Conservation (phyloP, 192 early-diverging fungal species). For the Podila minutissima region DNA sequence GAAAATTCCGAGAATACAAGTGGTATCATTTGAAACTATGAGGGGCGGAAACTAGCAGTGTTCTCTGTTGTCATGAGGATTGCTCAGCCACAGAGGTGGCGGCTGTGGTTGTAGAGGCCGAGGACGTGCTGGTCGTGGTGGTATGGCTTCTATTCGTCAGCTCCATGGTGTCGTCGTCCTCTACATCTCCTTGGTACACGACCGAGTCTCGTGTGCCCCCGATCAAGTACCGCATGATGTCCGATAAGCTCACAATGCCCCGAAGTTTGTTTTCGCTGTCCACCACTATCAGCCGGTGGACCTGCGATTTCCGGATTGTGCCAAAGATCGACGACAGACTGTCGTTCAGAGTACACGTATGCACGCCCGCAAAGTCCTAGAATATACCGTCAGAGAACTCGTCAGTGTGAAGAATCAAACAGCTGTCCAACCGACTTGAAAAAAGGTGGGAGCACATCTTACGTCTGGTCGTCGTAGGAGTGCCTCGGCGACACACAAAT, state of each 20-base stretch:
- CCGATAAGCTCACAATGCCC: conserved; percentile 88
- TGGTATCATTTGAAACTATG: too few relatives aligned
- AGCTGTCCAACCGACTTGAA: too few relatives aligned
- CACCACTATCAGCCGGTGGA: conserved; percentile 93
- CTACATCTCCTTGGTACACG: not conserved
- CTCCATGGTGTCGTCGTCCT: not conserved
- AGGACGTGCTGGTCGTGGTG: conserved; percentile 1
- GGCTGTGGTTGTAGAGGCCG: not conserved
- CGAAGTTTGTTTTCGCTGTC: conserved; percentile 82
- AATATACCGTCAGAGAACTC: conserved; percentile 29
- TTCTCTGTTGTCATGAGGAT: not conserved
- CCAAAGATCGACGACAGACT: conserved; percentile 90
- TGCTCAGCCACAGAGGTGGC: conserved; percentile 1
- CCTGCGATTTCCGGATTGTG: conserved; percentile 84
- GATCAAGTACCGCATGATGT: conserved; percentile 76
- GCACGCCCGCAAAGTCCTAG: conserved; percentile 89
- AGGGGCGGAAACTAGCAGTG: too few relatives aligned
- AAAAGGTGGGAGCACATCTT: not conserved
- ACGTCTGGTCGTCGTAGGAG: conserved; percentile 78
- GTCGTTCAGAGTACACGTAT: conserved; percentile 88
- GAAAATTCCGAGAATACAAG: too few relatives aligned
- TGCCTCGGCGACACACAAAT: conserved; percentile 89
- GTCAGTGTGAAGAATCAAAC: conserved; percentile 7
- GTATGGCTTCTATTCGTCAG: not conserved
- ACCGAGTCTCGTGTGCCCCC: conserved; percentile 11